phyloP scores from a whole-genome alignment of 164 flowering plant genomes.

The Umbellularia californica region DNA sequence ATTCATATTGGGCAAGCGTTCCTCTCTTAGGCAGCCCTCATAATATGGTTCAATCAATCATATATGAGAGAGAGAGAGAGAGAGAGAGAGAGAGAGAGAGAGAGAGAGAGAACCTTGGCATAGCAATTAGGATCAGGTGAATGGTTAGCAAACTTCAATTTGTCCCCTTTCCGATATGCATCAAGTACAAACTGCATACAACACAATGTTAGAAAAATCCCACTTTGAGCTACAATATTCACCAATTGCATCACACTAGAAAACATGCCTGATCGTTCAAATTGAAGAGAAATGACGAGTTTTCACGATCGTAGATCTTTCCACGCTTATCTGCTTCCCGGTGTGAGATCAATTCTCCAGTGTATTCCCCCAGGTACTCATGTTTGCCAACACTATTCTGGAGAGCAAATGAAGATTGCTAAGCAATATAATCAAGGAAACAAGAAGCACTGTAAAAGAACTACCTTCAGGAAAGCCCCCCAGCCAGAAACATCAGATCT shows the following conservation, averaged over 20 bases:
- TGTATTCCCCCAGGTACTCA: slow-evolving; percentile 97
- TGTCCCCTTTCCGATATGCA: slow-evolving; percentile 96
- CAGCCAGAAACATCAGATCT: slow-evolving; percentile 97
- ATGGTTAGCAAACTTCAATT: slow-evolving; percentile 95
- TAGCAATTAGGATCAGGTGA: slow-evolving; percentile 98
- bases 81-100: slow-evolving; percentile 9
- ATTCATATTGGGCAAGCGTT: no score
- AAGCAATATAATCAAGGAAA: slow-evolving; percentile 8
- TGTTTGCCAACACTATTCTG: slow-evolving; percentile 93
- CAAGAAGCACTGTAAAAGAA: neutral
- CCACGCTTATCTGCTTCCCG: slow-evolving; percentile 99
- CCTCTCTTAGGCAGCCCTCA: no score
- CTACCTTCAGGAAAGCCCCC: slow-evolving; percentile 99
- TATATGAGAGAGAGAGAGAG: neutral
- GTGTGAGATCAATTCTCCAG: slow-evolving; percentile 96
- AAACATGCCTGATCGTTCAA: slow-evolving; percentile 82
- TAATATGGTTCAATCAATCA: no score
- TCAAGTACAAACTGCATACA: slow-evolving; percentile 86
- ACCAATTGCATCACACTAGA: neutral
- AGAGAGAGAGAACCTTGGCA: slow-evolving; percentile 64
- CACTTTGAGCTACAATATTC: neutral
- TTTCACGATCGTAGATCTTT: slow-evolving; percentile 96
- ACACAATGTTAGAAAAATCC: neutral
- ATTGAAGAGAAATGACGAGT: slow-evolving; percentile 96
- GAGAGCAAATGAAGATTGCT: slow-evolving; percentile 10